phyloP scores from a whole-genome alignment of 1,284 basidiomycete genomes.

The Apiotrichum montevideense region DNA sequence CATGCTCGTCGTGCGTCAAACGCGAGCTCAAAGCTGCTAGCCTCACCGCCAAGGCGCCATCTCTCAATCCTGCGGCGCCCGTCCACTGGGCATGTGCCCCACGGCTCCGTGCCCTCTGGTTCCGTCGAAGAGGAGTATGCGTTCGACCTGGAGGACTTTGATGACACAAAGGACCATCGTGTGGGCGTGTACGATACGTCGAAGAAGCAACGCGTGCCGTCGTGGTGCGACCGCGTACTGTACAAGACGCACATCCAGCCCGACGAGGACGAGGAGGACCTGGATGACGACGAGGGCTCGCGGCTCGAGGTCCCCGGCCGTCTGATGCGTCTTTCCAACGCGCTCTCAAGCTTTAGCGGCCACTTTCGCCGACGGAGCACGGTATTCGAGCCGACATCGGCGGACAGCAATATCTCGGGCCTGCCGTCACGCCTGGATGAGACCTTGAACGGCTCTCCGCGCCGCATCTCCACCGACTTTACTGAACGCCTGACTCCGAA shows the following conservation, averaged over 20 bases:
- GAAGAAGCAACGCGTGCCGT: constrained; percentile 51
- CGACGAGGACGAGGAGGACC: constrained; percentile 12
- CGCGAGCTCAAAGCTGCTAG: not conserved
- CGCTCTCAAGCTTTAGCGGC: constrained; percentile 28
- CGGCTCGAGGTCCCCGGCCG: not conserved
- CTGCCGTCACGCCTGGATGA: not conserved
- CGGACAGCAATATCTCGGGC: not conserved
- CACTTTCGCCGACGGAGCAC: constrained; percentile 24
- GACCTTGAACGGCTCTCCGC: no score
- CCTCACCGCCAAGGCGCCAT: not conserved
- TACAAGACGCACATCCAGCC: constrained; percentile 44
- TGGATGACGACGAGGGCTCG: constrained; percentile 2
- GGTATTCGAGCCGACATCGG: not conserved
- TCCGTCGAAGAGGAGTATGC: not conserved
- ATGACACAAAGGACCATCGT: constrained; percentile 34
- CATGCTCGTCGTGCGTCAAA: not conserved
- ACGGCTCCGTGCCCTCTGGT: no score
- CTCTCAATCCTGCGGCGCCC: not conserved
- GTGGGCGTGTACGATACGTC: constrained; percentile 50
- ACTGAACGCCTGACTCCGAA: no score
- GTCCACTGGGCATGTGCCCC: not conserved
- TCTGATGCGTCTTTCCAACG: constrained; percentile 29
- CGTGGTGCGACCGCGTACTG: constrained; percentile 49
- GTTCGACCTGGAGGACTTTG: constrained; percentile 15
- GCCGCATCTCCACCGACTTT: no score